Evolutionary conservation across 208 protist species (phyloP).

Genomic region (Crithidia expoeki): DNA sequence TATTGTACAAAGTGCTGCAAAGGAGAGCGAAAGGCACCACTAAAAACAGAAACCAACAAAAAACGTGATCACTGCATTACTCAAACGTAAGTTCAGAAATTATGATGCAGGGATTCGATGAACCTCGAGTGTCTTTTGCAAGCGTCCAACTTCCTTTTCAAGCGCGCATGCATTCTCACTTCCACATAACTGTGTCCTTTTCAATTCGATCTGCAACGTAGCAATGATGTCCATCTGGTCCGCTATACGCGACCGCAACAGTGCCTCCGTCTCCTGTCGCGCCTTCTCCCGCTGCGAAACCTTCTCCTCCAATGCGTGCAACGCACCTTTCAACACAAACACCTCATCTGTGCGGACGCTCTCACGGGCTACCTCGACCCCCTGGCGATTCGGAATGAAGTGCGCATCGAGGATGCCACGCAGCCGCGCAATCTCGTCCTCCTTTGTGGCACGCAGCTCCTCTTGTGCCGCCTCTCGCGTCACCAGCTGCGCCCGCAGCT

Average conservation of each 20-base stretch:
- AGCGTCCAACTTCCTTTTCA: constrained; percentile 56
- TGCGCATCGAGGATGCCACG: constrained; percentile 71
- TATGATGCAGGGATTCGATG: constrained; percentile 53
- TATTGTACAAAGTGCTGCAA: neutral
- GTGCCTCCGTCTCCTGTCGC: constrained; percentile 67
- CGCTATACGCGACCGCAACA: constrained; percentile 69
- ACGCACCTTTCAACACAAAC: constrained; percentile 47
- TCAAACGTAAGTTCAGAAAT: neutral
- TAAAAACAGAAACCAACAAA: neutral
- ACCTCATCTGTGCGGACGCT: constrained; percentile 39
- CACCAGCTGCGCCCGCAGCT: constrained; percentile 26
- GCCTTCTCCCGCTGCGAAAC: constrained; percentile 46
- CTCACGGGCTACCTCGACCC: constrained; percentile 38
- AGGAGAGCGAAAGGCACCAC: neutral
- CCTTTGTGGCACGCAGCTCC: constrained; percentile 32
- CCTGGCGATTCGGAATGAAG: constrained; percentile 78
- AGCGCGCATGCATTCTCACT: constrained; percentile 45
- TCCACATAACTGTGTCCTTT: constrained; percentile 39
- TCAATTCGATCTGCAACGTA: constrained; percentile 64
- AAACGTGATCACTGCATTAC: neutral
- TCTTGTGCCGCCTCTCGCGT: constrained; percentile 37
- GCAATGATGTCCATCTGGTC: constrained; percentile 80
- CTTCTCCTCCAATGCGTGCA: constrained; percentile 50
- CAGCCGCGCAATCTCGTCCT: constrained; percentile 69
- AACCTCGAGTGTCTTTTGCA: constrained; percentile 80